Evolutionary conservation across 257 asterid species (phyloP).

Genomic region (Prunella vulgaris): DNA sequence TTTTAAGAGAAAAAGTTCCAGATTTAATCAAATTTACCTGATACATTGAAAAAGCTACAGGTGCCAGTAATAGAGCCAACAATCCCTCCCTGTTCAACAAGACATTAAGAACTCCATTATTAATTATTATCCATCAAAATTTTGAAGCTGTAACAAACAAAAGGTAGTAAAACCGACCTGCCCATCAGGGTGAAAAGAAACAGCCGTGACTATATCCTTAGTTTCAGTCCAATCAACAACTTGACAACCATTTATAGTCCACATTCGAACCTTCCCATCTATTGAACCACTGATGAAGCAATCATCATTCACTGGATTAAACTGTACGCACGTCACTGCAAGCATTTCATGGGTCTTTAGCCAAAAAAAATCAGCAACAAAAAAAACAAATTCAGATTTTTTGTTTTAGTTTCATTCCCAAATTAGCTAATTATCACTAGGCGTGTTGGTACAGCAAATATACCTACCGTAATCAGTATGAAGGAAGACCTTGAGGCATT

Average conservation of each 20-base stretch:
- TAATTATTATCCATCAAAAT: not conserved
- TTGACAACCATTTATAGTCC: conserved; percentile 58
- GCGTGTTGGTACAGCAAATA: not conserved
- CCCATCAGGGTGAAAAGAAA: conserved; percentile 83
- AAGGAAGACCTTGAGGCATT: conserved; percentile 63
- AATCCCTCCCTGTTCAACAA: conserved; percentile 63
- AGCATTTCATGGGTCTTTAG: conserved; percentile 22
- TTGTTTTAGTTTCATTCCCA: not conserved
- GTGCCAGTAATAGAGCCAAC: conserved; percentile 72
- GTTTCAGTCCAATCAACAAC: conserved; percentile 85
- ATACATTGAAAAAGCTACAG: conserved; percentile 59
- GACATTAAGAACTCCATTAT: conserved; percentile 4
- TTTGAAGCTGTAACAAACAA: not conserved
- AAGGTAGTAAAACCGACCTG: conserved; percentile 41
- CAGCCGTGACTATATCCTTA: conserved; percentile 84
- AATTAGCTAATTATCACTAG: not conserved
- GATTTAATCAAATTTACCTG: conserved; percentile 46
- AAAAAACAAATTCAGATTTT: not conserved
- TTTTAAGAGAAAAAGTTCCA: not conserved
- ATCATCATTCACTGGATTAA: conserved; percentile 68
- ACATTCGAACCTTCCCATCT: conserved; percentile 92
- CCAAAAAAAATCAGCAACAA: too few relatives aligned
- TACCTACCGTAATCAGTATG: conserved; percentile 78
- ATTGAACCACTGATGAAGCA: conserved; percentile 90
- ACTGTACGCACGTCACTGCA: conserved; percentile 87